Percentiles rank a stretch among this genome's conserved stretches.
phyloP scores from a whole-genome alignment of 306 rosid genomes.

The Citrullus colocynthis region DNA sequence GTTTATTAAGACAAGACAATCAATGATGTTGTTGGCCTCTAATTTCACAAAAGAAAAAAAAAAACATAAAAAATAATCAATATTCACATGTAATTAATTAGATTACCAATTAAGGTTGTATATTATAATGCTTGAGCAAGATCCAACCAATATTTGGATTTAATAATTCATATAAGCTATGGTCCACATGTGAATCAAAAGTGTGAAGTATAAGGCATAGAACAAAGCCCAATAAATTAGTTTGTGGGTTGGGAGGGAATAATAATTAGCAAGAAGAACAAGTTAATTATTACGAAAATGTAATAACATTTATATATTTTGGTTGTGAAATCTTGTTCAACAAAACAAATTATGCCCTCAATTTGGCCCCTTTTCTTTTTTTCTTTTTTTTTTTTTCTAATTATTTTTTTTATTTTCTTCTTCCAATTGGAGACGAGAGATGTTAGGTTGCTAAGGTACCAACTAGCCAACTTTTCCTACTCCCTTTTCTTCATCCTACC shows the following conservation, averaged over 20 bases:
- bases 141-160: background rate
- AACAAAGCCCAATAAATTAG: background rate
- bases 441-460: slow-evolving; percentile 1
- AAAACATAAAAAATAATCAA: background rate
- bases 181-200: slow-evolving; percentile 8
- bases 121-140: slow-evolving; percentile 4
- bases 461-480: background rate
- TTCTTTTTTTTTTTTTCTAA: background rate
- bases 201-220: slow-evolving; percentile 4
- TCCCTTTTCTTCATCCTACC: background rate
- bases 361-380: background rate
- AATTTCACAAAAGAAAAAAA: background rate
- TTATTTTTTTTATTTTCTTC: background rate
- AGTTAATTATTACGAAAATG: background rate
- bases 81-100: background rate
- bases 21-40: background rate
- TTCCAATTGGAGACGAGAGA: background rate
- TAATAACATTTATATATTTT: background rate
- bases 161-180: background rate
- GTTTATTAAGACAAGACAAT: background rate
- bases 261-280: background rate
- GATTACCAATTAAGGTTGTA: slow-evolving; percentile 1
- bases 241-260: slow-evolving; percentile 1
- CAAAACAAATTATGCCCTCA: background rate
- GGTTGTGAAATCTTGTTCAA: background rate